Conservation (phyloP, 352 stramenopile species). For the Plasmopara muralis region DNA sequence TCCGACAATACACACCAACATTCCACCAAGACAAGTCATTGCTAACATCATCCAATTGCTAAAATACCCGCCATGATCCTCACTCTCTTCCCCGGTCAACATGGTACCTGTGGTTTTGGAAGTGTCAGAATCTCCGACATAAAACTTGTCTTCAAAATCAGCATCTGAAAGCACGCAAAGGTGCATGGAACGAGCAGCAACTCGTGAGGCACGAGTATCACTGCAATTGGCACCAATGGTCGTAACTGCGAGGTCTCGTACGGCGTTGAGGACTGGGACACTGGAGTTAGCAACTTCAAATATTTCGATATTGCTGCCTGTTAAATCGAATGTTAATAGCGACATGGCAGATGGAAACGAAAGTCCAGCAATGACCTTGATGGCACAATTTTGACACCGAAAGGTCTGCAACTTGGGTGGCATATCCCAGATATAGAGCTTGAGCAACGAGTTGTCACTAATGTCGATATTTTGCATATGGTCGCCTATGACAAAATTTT, state of each 20-base stretch:
- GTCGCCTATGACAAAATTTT: conserved; percentile 18
- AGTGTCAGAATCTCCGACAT: conserved; percentile 8
- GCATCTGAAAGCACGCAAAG: conserved; percentile 29
- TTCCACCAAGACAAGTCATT: conserved; percentile 28
- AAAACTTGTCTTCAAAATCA: conserved; percentile 27
- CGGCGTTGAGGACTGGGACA: conserved; percentile 17
- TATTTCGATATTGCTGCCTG: conserved; percentile 20
- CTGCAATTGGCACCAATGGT: conserved; percentile 21
- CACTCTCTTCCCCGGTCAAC: not conserved
- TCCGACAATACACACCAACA: conserved; percentile 23
- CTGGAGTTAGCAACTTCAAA: conserved; percentile 33
- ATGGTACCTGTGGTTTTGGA: conserved; percentile 3
- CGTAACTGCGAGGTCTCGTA: conserved; percentile 27
- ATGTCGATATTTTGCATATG: conserved; percentile 22
- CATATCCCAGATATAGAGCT: conserved; percentile 26
- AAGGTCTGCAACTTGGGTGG: conserved; percentile 27
- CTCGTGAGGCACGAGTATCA: conserved; percentile 15
- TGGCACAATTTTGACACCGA: conserved; percentile 26
- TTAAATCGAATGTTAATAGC: conserved; percentile 26
- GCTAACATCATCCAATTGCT: conserved; percentile 41
- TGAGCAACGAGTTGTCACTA: conserved; percentile 24
- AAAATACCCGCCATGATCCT: conserved; percentile 10
- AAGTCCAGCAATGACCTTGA: conserved; percentile 22
- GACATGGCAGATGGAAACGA: conserved; percentile 19
- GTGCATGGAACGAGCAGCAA: conserved; percentile 20